phyloP scores from a whole-genome alignment of 2,329 filamentous ascomycete species.

The Pseudogymnoascus destructans region DNA sequence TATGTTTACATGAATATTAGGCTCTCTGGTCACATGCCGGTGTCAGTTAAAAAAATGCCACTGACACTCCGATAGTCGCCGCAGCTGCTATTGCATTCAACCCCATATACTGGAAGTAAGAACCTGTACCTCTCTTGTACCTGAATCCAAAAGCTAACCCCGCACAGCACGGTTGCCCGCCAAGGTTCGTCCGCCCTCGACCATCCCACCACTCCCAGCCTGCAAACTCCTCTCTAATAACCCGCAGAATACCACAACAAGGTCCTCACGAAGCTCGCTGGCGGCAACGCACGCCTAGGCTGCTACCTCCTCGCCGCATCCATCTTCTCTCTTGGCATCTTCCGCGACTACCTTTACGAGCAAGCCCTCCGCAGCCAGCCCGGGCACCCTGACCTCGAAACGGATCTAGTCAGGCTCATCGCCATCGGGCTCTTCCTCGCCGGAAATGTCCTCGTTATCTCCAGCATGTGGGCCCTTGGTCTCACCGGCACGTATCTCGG shows the following conservation, averaged over 20 bases:
- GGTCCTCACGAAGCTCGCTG: slow-evolving; percentile 74
- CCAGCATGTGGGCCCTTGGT: slow-evolving; percentile 82
- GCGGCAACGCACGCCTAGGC: slow-evolving; percentile 61
- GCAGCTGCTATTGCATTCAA: slow-evolving; percentile 81
- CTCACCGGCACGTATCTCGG: slow-evolving; percentile 93
- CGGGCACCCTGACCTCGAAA: slow-evolving; percentile 57
- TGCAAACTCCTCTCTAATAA: slow-evolving; percentile 12
- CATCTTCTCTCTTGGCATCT: slow-evolving; percentile 84
- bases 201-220: slow-evolving; percentile 12
- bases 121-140: slow-evolving; percentile 10
- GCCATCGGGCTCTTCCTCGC: slow-evolving; percentile 58
- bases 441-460: slow-evolving; percentile 76
- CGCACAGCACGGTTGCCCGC: slow-evolving; percentile 61
- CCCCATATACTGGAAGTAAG: slow-evolving; percentile 97
- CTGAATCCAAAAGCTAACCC: not conserved
- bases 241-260: slow-evolving; percentile 77
- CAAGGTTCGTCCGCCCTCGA: slow-evolving; percentile 42
- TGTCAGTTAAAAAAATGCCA: slow-evolving; percentile 15
- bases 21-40: slow-evolving; percentile 12
- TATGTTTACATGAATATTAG: slow-evolving; percentile 31
- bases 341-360: slow-evolving; percentile 83
- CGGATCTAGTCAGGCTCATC: slow-evolving; percentile 43
- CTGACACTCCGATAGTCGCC: slow-evolving; percentile 45
- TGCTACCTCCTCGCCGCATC: slow-evolving; percentile 81
- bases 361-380: slow-evolving; percentile 65